Percentiles rank a stretch among this genome's conserved stretches.
Evolutionary conservation across 2,329 filamentous ascomycete species (phyloP).

Genomic region (Sporothrix protearum): DNA sequence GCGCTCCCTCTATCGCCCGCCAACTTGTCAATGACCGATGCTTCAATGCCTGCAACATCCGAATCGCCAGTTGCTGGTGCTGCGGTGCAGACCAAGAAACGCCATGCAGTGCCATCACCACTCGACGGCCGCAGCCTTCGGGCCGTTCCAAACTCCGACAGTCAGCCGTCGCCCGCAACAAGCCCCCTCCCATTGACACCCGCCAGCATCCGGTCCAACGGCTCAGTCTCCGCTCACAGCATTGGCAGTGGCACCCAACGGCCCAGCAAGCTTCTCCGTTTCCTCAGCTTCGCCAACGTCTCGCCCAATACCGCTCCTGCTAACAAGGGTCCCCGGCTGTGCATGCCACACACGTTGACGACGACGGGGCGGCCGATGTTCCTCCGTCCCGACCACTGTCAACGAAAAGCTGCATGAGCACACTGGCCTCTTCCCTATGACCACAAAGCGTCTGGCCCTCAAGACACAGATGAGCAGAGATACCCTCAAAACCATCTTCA

Average conservation of each 20-base stretch:
- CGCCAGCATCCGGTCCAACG: constrained; percentile 32
- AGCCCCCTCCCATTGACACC: constrained; percentile 33
- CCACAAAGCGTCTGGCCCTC: constrained; percentile 39
- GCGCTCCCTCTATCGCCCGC: not conserved
- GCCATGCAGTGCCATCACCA: constrained; percentile 28
- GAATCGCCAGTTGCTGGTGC: constrained; percentile 1
- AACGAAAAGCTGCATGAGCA: constrained; percentile 39
- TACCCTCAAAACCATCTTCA: constrained; percentile 49
- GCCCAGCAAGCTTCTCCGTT: constrained; percentile 40
- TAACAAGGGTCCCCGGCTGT: constrained; percentile 27
- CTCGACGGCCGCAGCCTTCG: constrained; percentile 28
- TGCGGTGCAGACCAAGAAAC: constrained; percentile 24
- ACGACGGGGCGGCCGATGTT: constrained; percentile 32
- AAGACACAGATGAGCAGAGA: constrained; percentile 45
- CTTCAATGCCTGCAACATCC: constrained; percentile 7
- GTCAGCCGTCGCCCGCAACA: constrained; percentile 29
- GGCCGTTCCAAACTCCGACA: constrained; percentile 23
- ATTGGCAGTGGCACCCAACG: constrained; percentile 39
- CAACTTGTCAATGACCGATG: constrained; percentile 3
- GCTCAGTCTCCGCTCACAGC: constrained; percentile 35
- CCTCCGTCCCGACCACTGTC: constrained; percentile 38
- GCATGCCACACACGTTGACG: constrained; percentile 34
- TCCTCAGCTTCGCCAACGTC: constrained; percentile 38
- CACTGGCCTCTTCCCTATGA: constrained; percentile 35
- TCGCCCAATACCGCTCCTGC: constrained; percentile 29